Conservation (phyloP, 257 asterid genomes). For the Eucommia ulmoides region DNA sequence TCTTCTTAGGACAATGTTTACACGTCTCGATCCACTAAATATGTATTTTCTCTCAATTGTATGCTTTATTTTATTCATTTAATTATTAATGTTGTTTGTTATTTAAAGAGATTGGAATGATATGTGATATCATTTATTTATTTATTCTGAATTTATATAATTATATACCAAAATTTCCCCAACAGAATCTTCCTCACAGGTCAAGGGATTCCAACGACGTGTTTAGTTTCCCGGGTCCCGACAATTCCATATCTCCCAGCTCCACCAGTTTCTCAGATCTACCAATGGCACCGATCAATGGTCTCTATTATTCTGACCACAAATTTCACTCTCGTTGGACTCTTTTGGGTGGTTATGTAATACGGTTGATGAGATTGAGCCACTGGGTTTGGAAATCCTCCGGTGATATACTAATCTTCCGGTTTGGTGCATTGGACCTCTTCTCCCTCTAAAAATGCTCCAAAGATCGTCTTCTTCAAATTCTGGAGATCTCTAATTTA, state of each 20-base stretch:
- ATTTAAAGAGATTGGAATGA: too few species aligned
- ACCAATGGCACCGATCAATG: slow-evolving; percentile 74
- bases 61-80: too few species aligned
- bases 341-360: slow-evolving; percentile 59
- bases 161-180: too few species aligned
- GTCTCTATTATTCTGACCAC: slow-evolving; percentile 61
- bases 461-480: neutral
- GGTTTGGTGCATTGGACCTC: slow-evolving; percentile 82
- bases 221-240: slow-evolving; percentile 40
- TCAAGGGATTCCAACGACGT: slow-evolving; percentile 13
- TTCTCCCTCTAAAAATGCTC: slow-evolving; percentile 48
- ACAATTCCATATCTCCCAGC: slow-evolving; percentile 34
- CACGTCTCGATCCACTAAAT: too few species aligned
- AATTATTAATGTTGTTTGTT: too few species aligned
- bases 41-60: too few species aligned
- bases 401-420: slow-evolving; percentile 33
- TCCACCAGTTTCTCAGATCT: slow-evolving; percentile 40
- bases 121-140: too few species aligned
- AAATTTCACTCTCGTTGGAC: slow-evolving; percentile 21
- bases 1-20: too few species aligned
- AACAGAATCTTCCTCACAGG: slow-evolving; percentile 68
- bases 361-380: slow-evolving; percentile 62
- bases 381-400: slow-evolving; percentile 37
- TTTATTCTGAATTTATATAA: too few species aligned
- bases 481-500: too few species aligned